phyloP scores from a whole-genome alignment of 2,329 filamentous ascomycete genomes.

The Cryphonectria japonica region DNA sequence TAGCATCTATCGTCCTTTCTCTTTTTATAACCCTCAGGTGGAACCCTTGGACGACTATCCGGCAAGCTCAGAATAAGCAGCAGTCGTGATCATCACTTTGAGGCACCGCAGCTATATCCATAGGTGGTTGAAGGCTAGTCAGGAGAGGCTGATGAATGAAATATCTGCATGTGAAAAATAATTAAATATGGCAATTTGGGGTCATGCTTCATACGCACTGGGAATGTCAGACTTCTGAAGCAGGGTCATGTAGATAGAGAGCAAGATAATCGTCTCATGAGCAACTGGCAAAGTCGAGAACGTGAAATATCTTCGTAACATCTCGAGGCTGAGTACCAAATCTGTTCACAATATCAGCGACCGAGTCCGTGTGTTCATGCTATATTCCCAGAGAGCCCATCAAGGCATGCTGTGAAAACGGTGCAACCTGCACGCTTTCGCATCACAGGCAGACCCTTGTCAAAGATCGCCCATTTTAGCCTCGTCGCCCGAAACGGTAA shows the following conservation, averaged over 20 bases:
- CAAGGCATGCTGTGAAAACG: not conserved
- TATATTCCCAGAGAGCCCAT: not conserved
- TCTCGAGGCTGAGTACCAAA: not conserved
- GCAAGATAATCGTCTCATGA: not conserved
- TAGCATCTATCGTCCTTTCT: not conserved
- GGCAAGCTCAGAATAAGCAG: not conserved
- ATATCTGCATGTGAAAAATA: not conserved
- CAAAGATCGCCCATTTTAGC: slow-evolving; percentile 57
- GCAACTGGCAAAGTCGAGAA: not conserved
- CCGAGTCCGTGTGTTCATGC: not conserved
- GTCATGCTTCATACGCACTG: not conserved
- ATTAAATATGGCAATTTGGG: not conserved
- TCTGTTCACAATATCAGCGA: not conserved
- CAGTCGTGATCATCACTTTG: not conserved
- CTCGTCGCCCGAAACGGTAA: not conserved
- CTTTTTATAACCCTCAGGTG: not conserved
- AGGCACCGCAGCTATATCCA: not conserved
- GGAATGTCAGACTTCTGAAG: not conserved
- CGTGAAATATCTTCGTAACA: not conserved
- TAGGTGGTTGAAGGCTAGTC: not conserved
- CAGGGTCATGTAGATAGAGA: not conserved
- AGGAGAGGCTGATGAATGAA: not conserved
- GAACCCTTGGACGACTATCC: not conserved
- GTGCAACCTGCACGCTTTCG: not conserved
- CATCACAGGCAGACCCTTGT: not conserved